A percentile compares a stretch with the other conserved stretches of the same genome.
These are phyloP conservation scores for Anisodus acutangulus DNA, from an alignment of 257 asterid species.

Conservation along the genomic window DNA sequence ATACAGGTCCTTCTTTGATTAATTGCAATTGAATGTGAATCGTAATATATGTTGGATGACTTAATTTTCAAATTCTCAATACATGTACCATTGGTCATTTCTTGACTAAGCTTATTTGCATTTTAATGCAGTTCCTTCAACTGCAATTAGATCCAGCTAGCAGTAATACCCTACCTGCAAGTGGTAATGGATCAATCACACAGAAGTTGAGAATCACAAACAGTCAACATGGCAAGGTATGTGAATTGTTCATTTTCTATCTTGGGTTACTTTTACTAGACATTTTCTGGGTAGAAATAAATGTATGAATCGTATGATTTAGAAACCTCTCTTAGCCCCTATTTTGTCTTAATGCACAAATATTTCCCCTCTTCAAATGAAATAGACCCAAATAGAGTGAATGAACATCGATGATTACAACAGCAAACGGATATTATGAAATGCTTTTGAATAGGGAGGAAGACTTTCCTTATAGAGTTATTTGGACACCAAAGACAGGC, in stretches of 20 bases:
- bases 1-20: conserved; percentile 2
- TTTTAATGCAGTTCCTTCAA: conserved; percentile 78
- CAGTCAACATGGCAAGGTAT: conserved; percentile 95
- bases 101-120: conserved; percentile 1
- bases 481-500: background rate
- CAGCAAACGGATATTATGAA: background rate
- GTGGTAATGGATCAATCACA: conserved; percentile 66
- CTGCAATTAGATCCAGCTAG: conserved; percentile 96
- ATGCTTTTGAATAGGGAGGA: background rate
- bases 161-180: conserved; percentile 72
- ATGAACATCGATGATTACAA: background rate
- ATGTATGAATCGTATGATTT: background rate
- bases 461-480: background rate
- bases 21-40: conserved; percentile 14
- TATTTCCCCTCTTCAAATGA: background rate
- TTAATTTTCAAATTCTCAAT: background rate
- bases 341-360: background rate
- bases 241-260: conserved; percentile 17
- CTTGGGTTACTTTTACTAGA: background rate
- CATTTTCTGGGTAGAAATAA: background rate
- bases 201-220: conserved; percentile 82
- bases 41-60: background rate
- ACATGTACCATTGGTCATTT: conserved; percentile 5
- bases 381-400: background rate
- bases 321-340: background rate